Evolutionary conservation across 129 eudicot species (phyloP), one percentile per base, ranked within the genome.

Genomic region (Flaveria bidentis): DNA sequence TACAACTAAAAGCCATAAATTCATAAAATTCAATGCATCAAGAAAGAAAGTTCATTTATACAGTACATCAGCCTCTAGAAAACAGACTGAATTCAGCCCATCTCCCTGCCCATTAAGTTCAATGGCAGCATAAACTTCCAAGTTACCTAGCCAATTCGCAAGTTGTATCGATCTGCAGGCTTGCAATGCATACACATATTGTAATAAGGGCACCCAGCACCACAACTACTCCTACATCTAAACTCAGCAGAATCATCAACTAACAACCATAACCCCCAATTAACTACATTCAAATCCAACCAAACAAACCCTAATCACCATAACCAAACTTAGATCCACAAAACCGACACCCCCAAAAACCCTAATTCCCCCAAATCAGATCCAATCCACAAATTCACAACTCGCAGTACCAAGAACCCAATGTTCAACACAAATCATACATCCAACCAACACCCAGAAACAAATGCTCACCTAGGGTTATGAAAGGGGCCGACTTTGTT

Each of bases 401-500:
- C 72, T 52, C 67, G 26, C 51, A 75, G 51, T 47, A 63, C 36
- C 50, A 63, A 30, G 51, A 60, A 78, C n/a, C 82, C 50, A 60
- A 78, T 46, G 64, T n/a, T 15, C 0, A 56, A 14, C 62, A 69
- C 13, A 16, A 42, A 76, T 67, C 17, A 51, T 74, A 51, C 3
- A 76, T 65, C 83, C 23, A 74, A 50, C 56, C 61, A 16, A 26
- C 16, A 75, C 6, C 36, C 17, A 47, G 20, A 49, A 44, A 18
- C 20, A 2, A 63, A 47, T 2, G 61, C 6, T 5, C 67, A 91
- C 98, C 98, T 93, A 60, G 98, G 98, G 75, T 93, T 93, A 46
- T 87, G 97, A 60, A 90, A 93, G 44, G 98, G 98, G n/a, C 96
- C 98, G 70, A 90, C 92, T 78, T 93, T 93, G 72, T 90, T 90